Base-by-base conservation (phyloP, 2,329 filamentous ascomycete species). In the Aspergillus hortae region DNA sequence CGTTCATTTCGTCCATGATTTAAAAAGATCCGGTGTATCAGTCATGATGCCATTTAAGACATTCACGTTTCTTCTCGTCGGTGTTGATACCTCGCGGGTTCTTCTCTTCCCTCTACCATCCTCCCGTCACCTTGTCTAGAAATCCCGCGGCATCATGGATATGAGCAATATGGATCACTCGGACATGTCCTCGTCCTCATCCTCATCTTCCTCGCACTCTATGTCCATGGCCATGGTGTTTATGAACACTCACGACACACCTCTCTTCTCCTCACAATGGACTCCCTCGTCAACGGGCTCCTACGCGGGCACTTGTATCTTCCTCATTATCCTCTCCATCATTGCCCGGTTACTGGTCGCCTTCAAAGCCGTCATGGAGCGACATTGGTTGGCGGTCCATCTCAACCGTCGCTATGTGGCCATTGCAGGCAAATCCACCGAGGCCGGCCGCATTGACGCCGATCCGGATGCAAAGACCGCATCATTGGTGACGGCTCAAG, bases 251-350 rank as follows among this genome's bases (percentile, higher is more conserved):
- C 82, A 82, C 44, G 71, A 67, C 50, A 89, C 86, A 1, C 77
- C 86, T 3, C 78, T 90, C 43, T 90, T 80, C 75, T 86, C 89
- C 14, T 68, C 73, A 19, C 69, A 77, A 48, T 97, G 92, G 90
- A 87, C 88, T 2, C 92, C 92, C 4, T 73, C 67, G 25, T 85
- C 75, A 33, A 75, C 80, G 5, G 90, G 87, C 61, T 75, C 80
- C 54, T 97, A 96, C 72, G 90, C 90, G 1, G 92, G 85, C 51
- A 95, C 90, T 25, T 95, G 92, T 77, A 89, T 96, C 69, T 96
- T 96, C 74, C 81, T 96, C 53, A 85, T 96, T 67, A 61, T 88
- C 42, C 84, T 97, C 47, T 86, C 85, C 54, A 77, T 86, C 55
- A 64, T 87, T 51, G 85, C 87, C 65, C 88, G 92, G 48, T 74